phyloP scores from a whole-genome alignment of 495 filamentous ascomycete genomes.

The Stereocaulon alpinum region DNA sequence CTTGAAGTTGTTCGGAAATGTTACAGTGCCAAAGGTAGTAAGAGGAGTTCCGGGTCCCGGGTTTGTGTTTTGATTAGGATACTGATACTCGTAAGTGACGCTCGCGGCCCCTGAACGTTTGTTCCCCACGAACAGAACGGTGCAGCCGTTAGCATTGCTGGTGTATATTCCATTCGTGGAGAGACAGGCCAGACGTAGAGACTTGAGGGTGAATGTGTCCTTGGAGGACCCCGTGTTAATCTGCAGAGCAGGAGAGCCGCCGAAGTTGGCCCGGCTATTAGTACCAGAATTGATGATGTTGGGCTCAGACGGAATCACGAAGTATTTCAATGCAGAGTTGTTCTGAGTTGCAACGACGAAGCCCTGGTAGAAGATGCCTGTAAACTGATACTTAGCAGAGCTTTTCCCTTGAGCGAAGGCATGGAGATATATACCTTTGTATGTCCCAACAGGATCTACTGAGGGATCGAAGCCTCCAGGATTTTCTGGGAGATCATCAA shows the following conservation, averaged over 20 bases:
- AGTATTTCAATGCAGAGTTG: background rate
- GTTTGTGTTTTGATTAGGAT: conserved; percentile 3
- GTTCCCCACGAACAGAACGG: conserved; percentile 7
- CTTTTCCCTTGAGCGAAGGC: background rate
- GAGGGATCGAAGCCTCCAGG: background rate
- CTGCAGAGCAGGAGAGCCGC: conserved; percentile 5
- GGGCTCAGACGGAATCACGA: conserved; percentile 2
- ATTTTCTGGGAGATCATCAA: conserved; percentile 5
- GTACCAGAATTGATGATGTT: conserved; percentile 7
- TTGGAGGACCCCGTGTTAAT: conserved; percentile 5
- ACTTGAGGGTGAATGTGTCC: conserved; percentile 7
- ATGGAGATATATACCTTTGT: conserved; percentile 5
- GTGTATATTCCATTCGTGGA: background rate
- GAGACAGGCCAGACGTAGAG: conserved; percentile 5
- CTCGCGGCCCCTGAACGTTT: background rate
- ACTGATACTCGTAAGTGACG: conserved; percentile 8
- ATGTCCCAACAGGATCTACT: background rate
- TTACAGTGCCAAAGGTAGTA: conserved; percentile 6
- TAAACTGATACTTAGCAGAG: background rate
- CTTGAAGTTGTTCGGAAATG: background rate
- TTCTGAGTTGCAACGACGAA: conserved; percentile 2
- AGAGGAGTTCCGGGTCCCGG: background rate
- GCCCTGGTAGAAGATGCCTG: conserved; percentile 7
- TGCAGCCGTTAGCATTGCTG: conserved; percentile 4
- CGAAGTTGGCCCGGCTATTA: background rate